phyloP scores from a whole-genome alignment of 495 filamentous ascomycete species.

The Aspergillus ellipticus region DNA sequence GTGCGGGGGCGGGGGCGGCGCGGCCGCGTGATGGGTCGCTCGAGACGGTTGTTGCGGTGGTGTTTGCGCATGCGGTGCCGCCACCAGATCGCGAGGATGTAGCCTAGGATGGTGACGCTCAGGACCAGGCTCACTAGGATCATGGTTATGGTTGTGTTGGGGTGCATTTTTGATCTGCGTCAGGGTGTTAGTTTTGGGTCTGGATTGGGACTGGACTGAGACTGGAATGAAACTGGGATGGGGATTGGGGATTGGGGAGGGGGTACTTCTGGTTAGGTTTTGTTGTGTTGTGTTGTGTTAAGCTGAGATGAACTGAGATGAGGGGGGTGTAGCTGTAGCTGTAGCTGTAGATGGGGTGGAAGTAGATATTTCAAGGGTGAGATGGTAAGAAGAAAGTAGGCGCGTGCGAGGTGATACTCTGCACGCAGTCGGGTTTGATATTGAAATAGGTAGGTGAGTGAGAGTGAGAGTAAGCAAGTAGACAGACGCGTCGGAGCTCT shows the following conservation, averaged over 20 bases:
- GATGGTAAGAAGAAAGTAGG: no score
- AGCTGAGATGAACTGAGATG: no score
- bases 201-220: no score
- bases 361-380: no score
- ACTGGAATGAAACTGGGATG: no score
- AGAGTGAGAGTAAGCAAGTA: neutral
- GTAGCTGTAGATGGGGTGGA: no score
- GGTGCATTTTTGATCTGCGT: neutral
- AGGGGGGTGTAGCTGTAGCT: no score
- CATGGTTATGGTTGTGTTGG: neutral
- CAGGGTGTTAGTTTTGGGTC: neutral
- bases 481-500: neutral
- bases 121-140: neutral
- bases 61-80: neutral
- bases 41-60: neutral
- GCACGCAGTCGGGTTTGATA: no score
- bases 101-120: neutral
- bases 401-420: no score
- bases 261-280: no score
- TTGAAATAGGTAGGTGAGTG: neutral
- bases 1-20: neutral
- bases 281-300: neutral
- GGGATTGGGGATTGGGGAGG: no score
- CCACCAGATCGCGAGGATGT: neutral
- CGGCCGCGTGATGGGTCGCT: no score